These are phyloP conservation scores for Ophiostoma triangulosporum DNA, from an alignment of 2,329 filamentous ascomycete genomes.

Conservation along the genomic window DNA sequence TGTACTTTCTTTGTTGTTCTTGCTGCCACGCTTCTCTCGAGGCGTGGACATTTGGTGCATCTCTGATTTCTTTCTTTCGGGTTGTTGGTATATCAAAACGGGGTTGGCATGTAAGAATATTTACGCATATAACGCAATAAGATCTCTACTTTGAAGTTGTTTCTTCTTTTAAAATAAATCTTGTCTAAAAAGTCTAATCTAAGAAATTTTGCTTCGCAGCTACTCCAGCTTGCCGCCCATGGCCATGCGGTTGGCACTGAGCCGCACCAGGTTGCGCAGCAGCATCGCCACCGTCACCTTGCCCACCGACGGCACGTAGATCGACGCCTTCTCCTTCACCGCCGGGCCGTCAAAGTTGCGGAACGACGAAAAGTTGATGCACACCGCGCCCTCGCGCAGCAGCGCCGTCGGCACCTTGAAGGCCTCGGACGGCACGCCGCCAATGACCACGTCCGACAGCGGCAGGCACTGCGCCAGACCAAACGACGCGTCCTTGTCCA, in stretches of 20 bases:
- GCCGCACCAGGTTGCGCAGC: constrained; percentile 65
- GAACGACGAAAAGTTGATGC: constrained; percentile 94
- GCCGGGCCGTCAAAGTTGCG: constrained; percentile 80
- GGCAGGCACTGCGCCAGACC: constrained; percentile 68
- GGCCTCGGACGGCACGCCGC: constrained; percentile 73
- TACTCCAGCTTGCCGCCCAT: constrained; percentile 6
- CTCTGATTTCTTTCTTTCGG: neutral
- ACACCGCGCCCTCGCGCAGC: constrained; percentile 83
- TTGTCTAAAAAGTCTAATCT: neutral
- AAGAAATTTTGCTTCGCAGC: neutral
- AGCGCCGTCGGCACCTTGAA: constrained; percentile 83
- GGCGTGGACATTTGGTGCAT: too few relatives aligned
- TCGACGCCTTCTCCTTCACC: constrained; percentile 89
- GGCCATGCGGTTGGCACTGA: constrained; percentile 8
- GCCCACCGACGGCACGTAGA: constrained; percentile 92
- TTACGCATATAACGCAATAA: neutral
- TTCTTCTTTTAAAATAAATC: neutral
- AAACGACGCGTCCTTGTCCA: constrained; percentile 63
- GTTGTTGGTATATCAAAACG: neutral
- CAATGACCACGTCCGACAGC: constrained; percentile 86
- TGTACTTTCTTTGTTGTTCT: too few relatives aligned
- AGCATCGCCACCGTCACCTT: constrained; percentile 95
- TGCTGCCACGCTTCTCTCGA: too few relatives aligned
- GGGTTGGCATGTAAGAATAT: constrained; percentile 1
- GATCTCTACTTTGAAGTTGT: constrained; percentile 1